A percentile compares a stretch with the other conserved stretches of the same genome.
Evolutionary conservation across 2,329 filamentous ascomycete genomes (phyloP).

Genomic region (Exophiala sideris): DNA sequence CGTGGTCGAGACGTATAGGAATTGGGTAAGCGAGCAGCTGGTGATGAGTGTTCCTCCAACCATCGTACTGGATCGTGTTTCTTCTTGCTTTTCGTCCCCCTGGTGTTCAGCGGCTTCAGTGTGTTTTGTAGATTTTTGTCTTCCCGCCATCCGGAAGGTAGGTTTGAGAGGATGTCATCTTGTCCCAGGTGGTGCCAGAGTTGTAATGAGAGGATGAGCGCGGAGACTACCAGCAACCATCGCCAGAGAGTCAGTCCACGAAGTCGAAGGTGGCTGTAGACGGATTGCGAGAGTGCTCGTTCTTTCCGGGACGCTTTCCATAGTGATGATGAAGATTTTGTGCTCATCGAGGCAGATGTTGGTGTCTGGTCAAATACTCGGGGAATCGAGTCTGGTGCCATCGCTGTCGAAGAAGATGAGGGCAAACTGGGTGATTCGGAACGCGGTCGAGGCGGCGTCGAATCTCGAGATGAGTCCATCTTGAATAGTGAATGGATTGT

Average conservation of each 20-base stretch:
- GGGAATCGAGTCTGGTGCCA: too few relatives aligned
- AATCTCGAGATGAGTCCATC: conserved; percentile 1
- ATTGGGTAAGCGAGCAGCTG: neutral
- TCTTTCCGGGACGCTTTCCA: neutral
- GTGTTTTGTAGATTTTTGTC: neutral
- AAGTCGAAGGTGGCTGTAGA: neutral
- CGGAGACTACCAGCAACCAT: conserved; percentile 10
- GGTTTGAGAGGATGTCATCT: neutral
- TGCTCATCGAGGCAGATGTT: neutral
- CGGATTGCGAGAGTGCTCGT: neutral
- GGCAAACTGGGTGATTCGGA: neutral
- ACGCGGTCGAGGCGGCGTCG: conserved; percentile 1
- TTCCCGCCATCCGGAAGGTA: conserved; percentile 1
- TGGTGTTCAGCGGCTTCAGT: neutral
- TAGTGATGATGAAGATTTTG: neutral
- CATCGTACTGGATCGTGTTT: conserved; percentile 16
- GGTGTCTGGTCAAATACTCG: too few relatives aligned
- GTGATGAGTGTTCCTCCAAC: conserved; percentile 21
- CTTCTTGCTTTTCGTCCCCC: neutral
- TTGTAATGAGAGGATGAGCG: conserved; percentile 1
- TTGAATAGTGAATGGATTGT: neutral
- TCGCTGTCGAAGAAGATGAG: neutral
- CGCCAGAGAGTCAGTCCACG: conserved; percentile 3
- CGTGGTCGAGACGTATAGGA: conserved; percentile 23
- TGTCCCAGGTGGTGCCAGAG: neutral